phyloP scores from a whole-genome alignment of 257 asterid species.

The Thymus quinquecostatus region DNA sequence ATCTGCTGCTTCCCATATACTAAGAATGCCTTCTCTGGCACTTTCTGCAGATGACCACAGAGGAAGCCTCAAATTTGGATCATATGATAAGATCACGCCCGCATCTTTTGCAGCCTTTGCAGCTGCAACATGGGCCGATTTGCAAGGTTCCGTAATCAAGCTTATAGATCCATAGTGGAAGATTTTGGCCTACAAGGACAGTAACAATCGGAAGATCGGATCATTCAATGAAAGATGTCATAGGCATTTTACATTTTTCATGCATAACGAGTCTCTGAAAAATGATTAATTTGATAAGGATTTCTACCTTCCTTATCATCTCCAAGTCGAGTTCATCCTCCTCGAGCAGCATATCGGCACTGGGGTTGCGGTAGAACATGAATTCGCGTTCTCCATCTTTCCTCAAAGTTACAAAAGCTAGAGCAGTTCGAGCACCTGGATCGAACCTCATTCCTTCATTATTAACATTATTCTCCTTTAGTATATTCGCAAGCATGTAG shows the following conservation, averaged over 20 bases:
- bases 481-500: slow-evolving; percentile 92
- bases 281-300: too few species aligned
- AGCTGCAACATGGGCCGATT: slow-evolving; percentile 91
- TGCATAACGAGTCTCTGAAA: background rate
- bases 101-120: slow-evolving; percentile 91
- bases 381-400: slow-evolving; percentile 97
- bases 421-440: slow-evolving; percentile 97
- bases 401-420: slow-evolving; percentile 92
- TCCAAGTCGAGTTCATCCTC: slow-evolving; percentile 82
- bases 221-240: background rate
- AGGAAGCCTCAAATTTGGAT: slow-evolving; percentile 97
- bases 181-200: slow-evolving; percentile 71
- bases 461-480: slow-evolving; percentile 89
- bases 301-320: slow-evolving; percentile 76
- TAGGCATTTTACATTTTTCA: background rate
- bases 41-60: slow-evolving; percentile 93
- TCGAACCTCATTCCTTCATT: slow-evolving; percentile 92
- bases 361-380: slow-evolving; percentile 98
- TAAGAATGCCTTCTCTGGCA: slow-evolving; percentile 97
- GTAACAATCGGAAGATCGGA: slow-evolving; percentile 12
- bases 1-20: slow-evolving; percentile 96
- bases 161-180: slow-evolving; percentile 98
- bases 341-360: slow-evolving; percentile 94
- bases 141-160: slow-evolving; percentile 96
- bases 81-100: slow-evolving; percentile 87